phyloP scores from a whole-genome alignment of 1,284 basidiomycete genomes.

The Papiliotrema fonsecae region DNA sequence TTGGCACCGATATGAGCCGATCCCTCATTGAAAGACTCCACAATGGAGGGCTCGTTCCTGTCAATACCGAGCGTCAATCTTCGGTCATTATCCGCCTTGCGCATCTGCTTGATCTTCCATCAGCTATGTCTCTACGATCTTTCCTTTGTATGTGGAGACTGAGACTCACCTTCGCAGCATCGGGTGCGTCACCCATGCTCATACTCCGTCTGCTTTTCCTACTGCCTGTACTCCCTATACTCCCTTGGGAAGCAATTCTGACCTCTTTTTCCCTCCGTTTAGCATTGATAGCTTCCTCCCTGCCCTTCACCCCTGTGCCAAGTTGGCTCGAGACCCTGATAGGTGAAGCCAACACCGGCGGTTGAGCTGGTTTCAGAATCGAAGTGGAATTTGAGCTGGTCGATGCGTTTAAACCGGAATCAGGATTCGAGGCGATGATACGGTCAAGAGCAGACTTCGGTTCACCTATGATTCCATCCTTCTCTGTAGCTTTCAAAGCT shows the following conservation, averaged over 20 bases:
- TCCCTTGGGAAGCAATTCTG: not conserved
- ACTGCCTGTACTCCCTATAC: constrained; percentile 14
- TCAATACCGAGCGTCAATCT: constrained; percentile 40
- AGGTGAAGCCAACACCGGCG: not conserved
- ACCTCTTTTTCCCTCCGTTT: constrained; percentile 56
- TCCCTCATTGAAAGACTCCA: constrained; percentile 43
- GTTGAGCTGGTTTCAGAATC: constrained; percentile 15
- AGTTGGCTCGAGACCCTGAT: not conserved
- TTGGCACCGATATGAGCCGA: constrained; percentile 35
- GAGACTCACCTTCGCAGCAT: constrained; percentile 13
- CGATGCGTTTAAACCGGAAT: not conserved
- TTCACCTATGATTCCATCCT: constrained; percentile 22
- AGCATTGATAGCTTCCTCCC: constrained; percentile 67
- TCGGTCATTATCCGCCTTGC: constrained; percentile 11
- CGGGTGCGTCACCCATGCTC: constrained; percentile 36
- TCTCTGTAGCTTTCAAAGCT: constrained; percentile 19
- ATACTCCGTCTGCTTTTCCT: constrained; percentile 37
- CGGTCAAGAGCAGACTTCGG: constrained; percentile 42
- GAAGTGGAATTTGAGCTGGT: constrained; percentile 6
- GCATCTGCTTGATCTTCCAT: constrained; percentile 10
- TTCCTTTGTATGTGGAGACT: not conserved
- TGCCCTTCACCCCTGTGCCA: constrained; percentile 26
- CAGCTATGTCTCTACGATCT: not conserved
- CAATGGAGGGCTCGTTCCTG: constrained; percentile 33
- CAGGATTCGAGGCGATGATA: constrained; percentile 14